Percentiles rank a stretch among this genome's conserved stretches.
These are phyloP conservation scores for Rhodotorula kratochvilovae DNA, from an alignment of 768 basidiomycete species.

Conservation along the genomic window DNA sequence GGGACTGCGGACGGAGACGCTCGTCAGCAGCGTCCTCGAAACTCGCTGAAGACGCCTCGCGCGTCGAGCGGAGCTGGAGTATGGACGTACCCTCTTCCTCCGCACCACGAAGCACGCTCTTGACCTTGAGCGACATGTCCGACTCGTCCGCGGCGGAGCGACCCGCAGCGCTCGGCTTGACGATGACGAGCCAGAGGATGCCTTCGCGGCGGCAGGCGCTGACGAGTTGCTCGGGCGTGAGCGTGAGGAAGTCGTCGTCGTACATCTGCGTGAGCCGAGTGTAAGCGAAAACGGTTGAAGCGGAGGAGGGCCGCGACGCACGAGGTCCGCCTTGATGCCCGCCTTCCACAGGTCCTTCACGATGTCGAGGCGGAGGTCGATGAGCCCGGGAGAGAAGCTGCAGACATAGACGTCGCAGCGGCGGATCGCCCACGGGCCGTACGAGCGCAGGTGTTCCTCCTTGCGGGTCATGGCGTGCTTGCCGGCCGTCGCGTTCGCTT, in stretches of 20 bases:
- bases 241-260: constrained; percentile 38
- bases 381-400: constrained; percentile 39
- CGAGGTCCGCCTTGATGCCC: constrained; percentile 43
- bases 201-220: constrained; percentile 43
- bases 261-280: constrained; percentile 30
- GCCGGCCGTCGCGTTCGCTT: constrained; percentile 23
- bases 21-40: neutral
- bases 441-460: constrained; percentile 34
- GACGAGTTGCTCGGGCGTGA: constrained; percentile 42
- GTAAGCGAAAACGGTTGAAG: neutral
- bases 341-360: constrained; percentile 44
- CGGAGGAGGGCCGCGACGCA: constrained; percentile 14
- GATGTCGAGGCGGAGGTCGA: constrained; percentile 43
- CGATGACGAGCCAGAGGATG: constrained; percentile 44
- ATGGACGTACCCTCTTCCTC: constrained; percentile 33
- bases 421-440: constrained; percentile 41
- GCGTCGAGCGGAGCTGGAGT: neutral
- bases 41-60: neutral
- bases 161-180: constrained; percentile 29
- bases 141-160: constrained; percentile 11
- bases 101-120: constrained; percentile 22
- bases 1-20: constrained; percentile 6
- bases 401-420: constrained; percentile 46
- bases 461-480: constrained; percentile 8
- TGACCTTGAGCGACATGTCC: constrained; percentile 38